These are phyloP conservation scores for Nakaseomyces glabratus DNA, from an alignment of 1,139 yeast genomes.

Conservation along the genomic window DNA sequence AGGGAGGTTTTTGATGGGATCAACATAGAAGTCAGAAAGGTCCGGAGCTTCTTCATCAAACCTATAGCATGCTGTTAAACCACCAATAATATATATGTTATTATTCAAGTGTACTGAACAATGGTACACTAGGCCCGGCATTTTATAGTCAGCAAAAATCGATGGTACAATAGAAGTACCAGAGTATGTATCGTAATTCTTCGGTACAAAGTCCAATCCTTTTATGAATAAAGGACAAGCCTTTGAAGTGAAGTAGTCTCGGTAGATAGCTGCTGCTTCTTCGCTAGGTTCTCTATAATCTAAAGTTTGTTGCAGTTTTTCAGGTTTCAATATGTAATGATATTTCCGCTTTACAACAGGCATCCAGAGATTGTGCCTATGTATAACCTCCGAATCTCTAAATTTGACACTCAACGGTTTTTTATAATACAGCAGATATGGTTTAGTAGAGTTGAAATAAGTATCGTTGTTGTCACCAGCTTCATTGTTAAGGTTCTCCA, in stretches of 20 bases:
- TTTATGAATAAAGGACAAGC: slow-evolving; percentile 23
- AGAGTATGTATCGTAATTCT: slow-evolving; percentile 17
- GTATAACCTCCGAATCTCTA: slow-evolving; percentile 16
- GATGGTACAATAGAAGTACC: slow-evolving; percentile 30
- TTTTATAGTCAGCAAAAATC: slow-evolving; percentile 31
- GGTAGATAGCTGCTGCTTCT: not conserved
- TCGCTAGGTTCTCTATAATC: slow-evolving; percentile 2
- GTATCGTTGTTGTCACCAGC: not conserved
- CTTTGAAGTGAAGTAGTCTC: slow-evolving; percentile 12
- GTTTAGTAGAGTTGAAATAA: slow-evolving; percentile 10
- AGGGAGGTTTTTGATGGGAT: slow-evolving; percentile 36
- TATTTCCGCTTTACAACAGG: slow-evolving; percentile 16
- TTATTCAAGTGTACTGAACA: slow-evolving; percentile 32
- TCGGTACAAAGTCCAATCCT: slow-evolving; percentile 18
- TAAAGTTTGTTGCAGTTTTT: slow-evolving; percentile 5
- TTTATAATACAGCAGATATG: slow-evolving; percentile 23
- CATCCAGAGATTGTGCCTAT: slow-evolving; percentile 24
- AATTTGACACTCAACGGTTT: slow-evolving; percentile 19
- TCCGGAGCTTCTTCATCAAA: slow-evolving; percentile 32
- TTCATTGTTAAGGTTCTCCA: slow-evolving; percentile 5
- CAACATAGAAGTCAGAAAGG: slow-evolving; percentile 32
- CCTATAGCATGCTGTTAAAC: slow-evolving; percentile 31
- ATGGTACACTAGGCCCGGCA: slow-evolving; percentile 37
- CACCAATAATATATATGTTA: slow-evolving; percentile 36
- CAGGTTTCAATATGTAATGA: slow-evolving; percentile 10